Conservation (phyloP, 768 basidiomycete genomes). For the Macrocybe gigantea region DNA sequence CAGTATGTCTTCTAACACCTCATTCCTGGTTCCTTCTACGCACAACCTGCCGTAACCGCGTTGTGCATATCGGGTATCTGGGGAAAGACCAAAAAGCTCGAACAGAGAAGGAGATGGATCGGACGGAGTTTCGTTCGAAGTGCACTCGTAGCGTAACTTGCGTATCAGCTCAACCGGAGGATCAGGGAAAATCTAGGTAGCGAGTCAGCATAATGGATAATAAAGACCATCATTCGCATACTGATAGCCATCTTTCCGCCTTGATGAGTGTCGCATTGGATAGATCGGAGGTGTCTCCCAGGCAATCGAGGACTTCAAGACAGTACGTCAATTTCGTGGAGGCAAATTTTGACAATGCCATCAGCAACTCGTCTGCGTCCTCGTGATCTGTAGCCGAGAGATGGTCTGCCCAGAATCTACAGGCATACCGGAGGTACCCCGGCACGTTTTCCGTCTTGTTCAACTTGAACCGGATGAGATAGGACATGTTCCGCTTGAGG, state of each 20-base stretch:
- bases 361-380: conserved; percentile 5
- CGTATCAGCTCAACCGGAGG: conserved; percentile 1
- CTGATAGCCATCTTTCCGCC: conserved; percentile 7
- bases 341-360: conserved; percentile 1
- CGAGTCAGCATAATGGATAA: neutral
- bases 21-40: conserved; percentile 9
- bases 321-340: conserved; percentile 9
- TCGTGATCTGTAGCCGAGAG: conserved; percentile 3
- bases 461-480: conserved; percentile 11
- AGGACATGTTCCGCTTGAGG: conserved; percentile 11
- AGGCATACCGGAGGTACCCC: conserved; percentile 9
- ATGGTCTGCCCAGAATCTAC: conserved; percentile 12
- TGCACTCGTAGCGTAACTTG: neutral
- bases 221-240: neutral
- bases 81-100: conserved; percentile 6
- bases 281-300: conserved; percentile 7
- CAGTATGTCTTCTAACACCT: conserved; percentile 8
- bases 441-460: conserved; percentile 9
- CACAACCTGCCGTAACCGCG: conserved; percentile 8
- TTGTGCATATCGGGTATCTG: conserved; percentile 9
- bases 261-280: conserved; percentile 2
- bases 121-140: neutral
- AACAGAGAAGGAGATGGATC: conserved; percentile 4
- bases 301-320: conserved; percentile 9
- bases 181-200: neutral